Evolutionary conservation across 352 stramenopile genomes (phyloP).

Genomic region (Globisporangium mamillatum): DNA sequence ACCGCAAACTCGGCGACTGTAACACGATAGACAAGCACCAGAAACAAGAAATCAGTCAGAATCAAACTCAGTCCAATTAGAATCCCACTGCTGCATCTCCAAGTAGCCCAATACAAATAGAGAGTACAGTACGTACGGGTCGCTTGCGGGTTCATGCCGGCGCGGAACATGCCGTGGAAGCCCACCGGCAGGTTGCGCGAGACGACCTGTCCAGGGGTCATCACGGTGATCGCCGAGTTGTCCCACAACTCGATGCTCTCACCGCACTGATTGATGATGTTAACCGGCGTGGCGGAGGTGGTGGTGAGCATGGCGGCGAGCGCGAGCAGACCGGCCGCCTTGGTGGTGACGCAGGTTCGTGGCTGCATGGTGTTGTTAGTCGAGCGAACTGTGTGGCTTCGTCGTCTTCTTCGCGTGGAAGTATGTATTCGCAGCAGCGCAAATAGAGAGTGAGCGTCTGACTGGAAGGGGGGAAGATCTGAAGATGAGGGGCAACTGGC

Average conservation of each 20-base stretch:
- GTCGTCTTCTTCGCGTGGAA: slow-evolving; percentile 1
- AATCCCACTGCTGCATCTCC: neutral
- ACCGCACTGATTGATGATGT: slow-evolving; percentile 18
- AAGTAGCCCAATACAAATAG: neutral
- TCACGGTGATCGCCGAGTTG: slow-evolving; percentile 9
- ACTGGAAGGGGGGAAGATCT: slow-evolving; percentile 2
- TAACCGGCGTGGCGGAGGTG: slow-evolving; percentile 6
- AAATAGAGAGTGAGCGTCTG: slow-evolving; percentile 7
- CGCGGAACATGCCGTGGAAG: slow-evolving; percentile 21
- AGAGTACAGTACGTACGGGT: slow-evolving; percentile 14
- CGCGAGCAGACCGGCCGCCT: neutral
- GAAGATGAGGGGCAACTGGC: neutral
- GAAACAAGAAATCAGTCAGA: neutral
- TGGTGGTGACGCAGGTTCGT: neutral
- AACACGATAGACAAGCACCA: slow-evolving; percentile 8
- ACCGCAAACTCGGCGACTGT: slow-evolving; percentile 44
- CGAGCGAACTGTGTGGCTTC: too few relatives aligned
- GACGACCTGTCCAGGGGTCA: slow-evolving; percentile 11
- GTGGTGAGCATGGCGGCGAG: neutral
- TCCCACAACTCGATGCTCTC: slow-evolving; percentile 21
- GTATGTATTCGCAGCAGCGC: neutral
- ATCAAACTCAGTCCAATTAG: neutral
- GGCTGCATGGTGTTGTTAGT: slow-evolving; percentile 6
- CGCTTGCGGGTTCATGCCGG: slow-evolving; percentile 15
- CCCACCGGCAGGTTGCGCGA: slow-evolving; percentile 8